Base-by-base conservation (phyloP, 2,329 filamentous ascomycete genomes). In the Sclerotinia glacialis region DNA sequence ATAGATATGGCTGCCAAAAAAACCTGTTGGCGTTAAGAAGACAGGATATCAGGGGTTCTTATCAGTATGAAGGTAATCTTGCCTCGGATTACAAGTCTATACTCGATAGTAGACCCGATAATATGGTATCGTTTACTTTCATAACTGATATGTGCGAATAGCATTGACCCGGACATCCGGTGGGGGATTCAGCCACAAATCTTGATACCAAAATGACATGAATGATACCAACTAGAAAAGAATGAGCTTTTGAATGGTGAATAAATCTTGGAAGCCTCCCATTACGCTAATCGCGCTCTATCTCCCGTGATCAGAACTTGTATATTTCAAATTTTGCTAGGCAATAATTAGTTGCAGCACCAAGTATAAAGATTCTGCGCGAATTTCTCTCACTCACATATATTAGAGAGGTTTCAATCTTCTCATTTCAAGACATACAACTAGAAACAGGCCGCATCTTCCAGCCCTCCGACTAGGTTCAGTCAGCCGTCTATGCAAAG, bases 61-160 rank as follows among this genome's bases (percentile, higher is more conserved):
- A n/a, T 34, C 21, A 23, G 26, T 31, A 3, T n/a, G 9, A 23
- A 34, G 42, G 12, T 2, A 34, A 11, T 8, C 0, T 9, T 26
- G 9, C 37, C 14, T 42, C 12, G n/a, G 23, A 26, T 40, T 7
- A 7, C 12, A 18, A 88, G 69, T 79, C 89, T 78, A 40, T 11
- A 12, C 9, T 59, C 12, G 42, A 34, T 31, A 3, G 8, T 6
- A 12, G 11, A 34, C 37, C 18, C 8, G 21, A 23, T 12, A 49
- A 5, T 5, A 26, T 26, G 14, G 28, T n/a, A 61, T 12, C 8
- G 31, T 59, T 34, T 16, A 34, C 42, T 59, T 34, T 7, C 56
- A 14, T 16, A 23, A 59, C n/a, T 11, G 14, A 31, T 26, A 60
- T 26, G 31, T 37, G 9, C 58, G 60, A 65, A 42, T 46, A 16